These are phyloP conservation scores for Glycyrrhiza uralensis DNA, from an alignment of 306 rosid genomes.

Conservation along the genomic window DNA sequence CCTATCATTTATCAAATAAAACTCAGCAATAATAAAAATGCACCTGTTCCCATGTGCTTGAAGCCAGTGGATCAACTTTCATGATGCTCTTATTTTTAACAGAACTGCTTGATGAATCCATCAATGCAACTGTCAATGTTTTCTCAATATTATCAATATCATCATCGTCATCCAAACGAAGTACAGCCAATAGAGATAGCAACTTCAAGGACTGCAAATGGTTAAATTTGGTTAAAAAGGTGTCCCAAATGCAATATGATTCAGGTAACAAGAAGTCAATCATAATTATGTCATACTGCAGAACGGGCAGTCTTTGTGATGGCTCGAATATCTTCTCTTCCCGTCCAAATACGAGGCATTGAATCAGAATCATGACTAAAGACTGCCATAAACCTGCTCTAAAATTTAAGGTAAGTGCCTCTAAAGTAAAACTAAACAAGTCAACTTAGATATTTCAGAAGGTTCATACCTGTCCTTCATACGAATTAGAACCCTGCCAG, in stretches of 20 bases:
- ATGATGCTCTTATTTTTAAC: slow-evolving; percentile 48
- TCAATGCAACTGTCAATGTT: slow-evolving; percentile 50
- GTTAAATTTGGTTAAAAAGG: slow-evolving; percentile 1
- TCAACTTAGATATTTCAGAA: slow-evolving; percentile 8
- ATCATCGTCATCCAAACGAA: slow-evolving; percentile 61
- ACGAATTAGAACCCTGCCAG: slow-evolving; percentile 70
- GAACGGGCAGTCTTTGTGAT: slow-evolving; percentile 81
- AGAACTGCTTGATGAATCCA: slow-evolving; percentile 47
- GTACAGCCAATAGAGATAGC: slow-evolving; percentile 76
- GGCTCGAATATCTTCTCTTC: slow-evolving; percentile 75
- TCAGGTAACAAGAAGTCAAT: background rate
- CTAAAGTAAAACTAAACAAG: background rate
- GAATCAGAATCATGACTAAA: slow-evolving; percentile 89
- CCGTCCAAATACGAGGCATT: slow-evolving; percentile 95
- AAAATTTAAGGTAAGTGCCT: slow-evolving; percentile 32
- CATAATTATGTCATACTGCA: slow-evolving; percentile 48
- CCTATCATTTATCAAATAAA: slow-evolving; percentile 4
- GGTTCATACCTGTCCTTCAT: slow-evolving; percentile 81
- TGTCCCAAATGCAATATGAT: slow-evolving; percentile 5
- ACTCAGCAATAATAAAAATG: slow-evolving; percentile 12
- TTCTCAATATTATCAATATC: slow-evolving; percentile 55
- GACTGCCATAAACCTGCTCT: slow-evolving; percentile 64
- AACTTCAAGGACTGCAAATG: slow-evolving; percentile 75
- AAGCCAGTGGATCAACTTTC: slow-evolving; percentile 70
- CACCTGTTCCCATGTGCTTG: slow-evolving; percentile 89